Percentiles rank a stretch among this genome's conserved stretches.
phyloP scores from a whole-genome alignment of 208 protist genomes.

The Blastocrithidia nonstop region DNA sequence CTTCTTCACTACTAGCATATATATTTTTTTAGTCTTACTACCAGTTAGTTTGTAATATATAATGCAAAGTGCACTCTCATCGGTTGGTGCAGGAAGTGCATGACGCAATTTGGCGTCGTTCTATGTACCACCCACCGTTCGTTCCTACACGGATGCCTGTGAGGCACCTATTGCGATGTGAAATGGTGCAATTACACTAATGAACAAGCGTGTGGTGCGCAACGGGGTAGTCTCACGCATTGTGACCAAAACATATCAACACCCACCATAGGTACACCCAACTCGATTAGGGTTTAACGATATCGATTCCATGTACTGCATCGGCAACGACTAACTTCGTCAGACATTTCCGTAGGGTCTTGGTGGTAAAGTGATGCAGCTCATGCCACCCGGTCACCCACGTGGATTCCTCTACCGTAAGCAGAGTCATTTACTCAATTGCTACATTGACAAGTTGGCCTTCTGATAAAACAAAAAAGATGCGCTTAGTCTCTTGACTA shows the following conservation, averaged over 20 bases:
- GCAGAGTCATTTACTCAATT: constrained; percentile 79
- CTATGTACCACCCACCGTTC: constrained; percentile 35
- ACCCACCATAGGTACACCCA: constrained; percentile 54
- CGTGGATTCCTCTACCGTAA: constrained; percentile 84
- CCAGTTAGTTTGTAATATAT: too few species aligned
- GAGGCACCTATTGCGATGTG: constrained; percentile 78
- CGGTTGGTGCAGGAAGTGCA: too few species aligned
- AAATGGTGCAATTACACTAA: constrained; percentile 70
- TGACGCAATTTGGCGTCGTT: constrained; percentile 27
- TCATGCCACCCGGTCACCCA: constrained; percentile 82
- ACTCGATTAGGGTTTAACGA: constrained; percentile 58
- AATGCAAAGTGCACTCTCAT: too few species aligned
- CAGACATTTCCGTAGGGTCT: constrained; percentile 78
- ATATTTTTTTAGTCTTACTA: too few species aligned
- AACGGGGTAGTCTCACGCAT: constrained; percentile 28
- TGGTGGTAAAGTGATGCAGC: constrained; percentile 79
- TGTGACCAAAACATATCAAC: constrained; percentile 60
- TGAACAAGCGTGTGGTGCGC: constrained; percentile 35
- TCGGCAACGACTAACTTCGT: constrained; percentile 78
- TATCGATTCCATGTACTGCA: constrained; percentile 84
- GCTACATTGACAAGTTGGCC: constrained; percentile 74
- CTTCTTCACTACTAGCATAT: too few species aligned
- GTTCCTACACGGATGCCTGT: constrained; percentile 76
- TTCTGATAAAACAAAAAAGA: constrained; percentile 61
- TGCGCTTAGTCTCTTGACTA: constrained; percentile 39